phyloP scores from a whole-genome alignment of 2,329 filamentous ascomycete species.

The Diplodia mutila region DNA sequence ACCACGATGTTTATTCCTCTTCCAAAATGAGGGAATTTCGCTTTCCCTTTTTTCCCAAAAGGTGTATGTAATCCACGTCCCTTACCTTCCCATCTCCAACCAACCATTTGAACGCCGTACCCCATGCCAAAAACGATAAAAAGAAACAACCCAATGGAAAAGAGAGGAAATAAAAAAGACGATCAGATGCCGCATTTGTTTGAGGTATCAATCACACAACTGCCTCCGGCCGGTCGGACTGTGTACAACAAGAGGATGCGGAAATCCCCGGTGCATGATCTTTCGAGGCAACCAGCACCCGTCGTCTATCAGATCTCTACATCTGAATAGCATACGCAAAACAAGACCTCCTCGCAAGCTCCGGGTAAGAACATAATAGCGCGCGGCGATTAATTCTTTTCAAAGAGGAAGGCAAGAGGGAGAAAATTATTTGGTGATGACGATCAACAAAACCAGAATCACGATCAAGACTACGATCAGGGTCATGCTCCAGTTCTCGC shows the following conservation, averaged over 20 bases:
- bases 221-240: neutral
- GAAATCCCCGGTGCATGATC: neutral
- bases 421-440: slow-evolving; percentile 68
- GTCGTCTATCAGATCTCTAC: neutral
- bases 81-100: neutral
- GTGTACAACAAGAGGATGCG: neutral
- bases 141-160: neutral
- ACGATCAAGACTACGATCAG: slow-evolving; percentile 80
- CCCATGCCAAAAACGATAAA: neutral
- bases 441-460: slow-evolving; percentile 79
- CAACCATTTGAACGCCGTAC: neutral
- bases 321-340: neutral
- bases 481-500: slow-evolving; percentile 86
- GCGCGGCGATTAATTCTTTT: neutral
- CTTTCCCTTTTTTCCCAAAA: neutral
- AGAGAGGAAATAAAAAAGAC: neutral
- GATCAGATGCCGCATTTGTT: neutral
- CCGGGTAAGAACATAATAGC: neutral
- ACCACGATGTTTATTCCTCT: neutral
- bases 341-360: neutral
- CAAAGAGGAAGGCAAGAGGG: neutral
- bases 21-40: neutral
- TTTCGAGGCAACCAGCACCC: neutral
- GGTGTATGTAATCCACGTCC: neutral
- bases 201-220: slow-evolving; percentile 2